Conservation (phyloP, 805 yeast genomes). For the Yamadazyma akitaensis region DNA sequence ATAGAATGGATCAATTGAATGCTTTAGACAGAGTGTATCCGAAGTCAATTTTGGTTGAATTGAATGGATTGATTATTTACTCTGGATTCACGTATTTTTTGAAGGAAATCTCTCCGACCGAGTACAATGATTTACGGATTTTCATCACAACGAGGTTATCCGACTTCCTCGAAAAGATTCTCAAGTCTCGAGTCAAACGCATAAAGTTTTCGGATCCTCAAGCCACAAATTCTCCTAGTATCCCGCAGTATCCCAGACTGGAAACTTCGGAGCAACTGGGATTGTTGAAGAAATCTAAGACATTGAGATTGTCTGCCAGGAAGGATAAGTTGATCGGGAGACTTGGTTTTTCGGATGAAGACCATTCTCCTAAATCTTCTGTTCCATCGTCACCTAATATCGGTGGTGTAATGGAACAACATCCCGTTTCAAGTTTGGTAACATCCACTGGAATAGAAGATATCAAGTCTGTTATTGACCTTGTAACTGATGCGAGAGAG, state of each 20-base stretch:
- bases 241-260: conserved; percentile 10
- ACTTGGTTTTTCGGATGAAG: conserved; percentile 12
- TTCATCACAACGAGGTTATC: conserved; percentile 33
- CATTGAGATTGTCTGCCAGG: conserved; percentile 26
- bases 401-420: not conserved
- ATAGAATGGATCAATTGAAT: conserved; percentile 29
- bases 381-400: conserved; percentile 2
- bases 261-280: conserved; percentile 8
- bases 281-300: conserved; percentile 25
- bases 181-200: conserved; percentile 20
- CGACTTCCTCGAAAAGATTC: conserved; percentile 25
- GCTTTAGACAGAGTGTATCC: conserved; percentile 25
- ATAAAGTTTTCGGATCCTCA: conserved; percentile 12
- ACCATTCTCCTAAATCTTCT: conserved; percentile 6
- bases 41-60: conserved; percentile 20
- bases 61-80: conserved; percentile 28
- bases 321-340: conserved; percentile 25
- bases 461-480: conserved; percentile 29
- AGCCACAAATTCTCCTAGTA: not conserved
- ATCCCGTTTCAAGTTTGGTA: not conserved
- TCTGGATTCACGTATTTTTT: conserved; percentile 43
- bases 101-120: conserved; percentile 50
- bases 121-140: conserved; percentile 46
- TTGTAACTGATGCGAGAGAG: conserved; percentile 34
- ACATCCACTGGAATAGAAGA: conserved; percentile 28